Evolutionary conservation across 106 monocot species (phyloP), one percentile per base, ranked within the genome.

Genomic region (Dendrobium catenatum): DNA sequence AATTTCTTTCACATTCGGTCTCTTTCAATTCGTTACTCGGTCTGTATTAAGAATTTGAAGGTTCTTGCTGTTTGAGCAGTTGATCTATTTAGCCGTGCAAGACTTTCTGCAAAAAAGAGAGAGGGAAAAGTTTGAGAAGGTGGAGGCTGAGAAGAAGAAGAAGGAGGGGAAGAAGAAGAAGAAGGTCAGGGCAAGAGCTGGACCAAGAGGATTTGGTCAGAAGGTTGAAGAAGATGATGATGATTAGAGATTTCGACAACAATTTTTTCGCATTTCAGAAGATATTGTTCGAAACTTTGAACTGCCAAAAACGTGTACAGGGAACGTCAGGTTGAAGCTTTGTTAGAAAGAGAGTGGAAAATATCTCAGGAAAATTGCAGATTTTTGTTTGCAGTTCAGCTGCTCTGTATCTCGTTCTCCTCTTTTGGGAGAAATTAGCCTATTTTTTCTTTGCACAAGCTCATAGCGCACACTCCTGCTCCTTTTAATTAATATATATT

Each of bases 81-180:
- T 93, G 41, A 80, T 96, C 72, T 96, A 90, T 83, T 85, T 94
- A 81, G 89, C 82, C 20, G 90, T 96, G 42, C 87, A 88, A 15
- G 93, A 96, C 76, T 96, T 90, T 82, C 79, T 96, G 82, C 88
- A 87, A 86, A 96, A 96, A 74, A 90, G 93, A 55, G 91, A 94
- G 79, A 90, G 79, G 79, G 96, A 96, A 10, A 93, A 94, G 83
- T 96, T 96, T 61, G 96, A 93, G 86, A 93, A 92, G 80, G 91
- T 89, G 74, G 95, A 93, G 85, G 81, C 82, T 29, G 90, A 85
- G 31, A 88, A 84, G 31, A 88, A 85, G 83, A 96, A 85, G 83
- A 96, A 89, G 70, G 86, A 85, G 13, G 83, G 82, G 24, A 81
- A 74, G 77, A 95, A 86, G 87, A 92, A 86, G 58, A 73, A 43